Percentiles rank a stretch among this genome's conserved stretches.
Evolutionary conservation across 169 alveolate genomes (phyloP).

Genomic region (Condylostoma magnum): DNA sequence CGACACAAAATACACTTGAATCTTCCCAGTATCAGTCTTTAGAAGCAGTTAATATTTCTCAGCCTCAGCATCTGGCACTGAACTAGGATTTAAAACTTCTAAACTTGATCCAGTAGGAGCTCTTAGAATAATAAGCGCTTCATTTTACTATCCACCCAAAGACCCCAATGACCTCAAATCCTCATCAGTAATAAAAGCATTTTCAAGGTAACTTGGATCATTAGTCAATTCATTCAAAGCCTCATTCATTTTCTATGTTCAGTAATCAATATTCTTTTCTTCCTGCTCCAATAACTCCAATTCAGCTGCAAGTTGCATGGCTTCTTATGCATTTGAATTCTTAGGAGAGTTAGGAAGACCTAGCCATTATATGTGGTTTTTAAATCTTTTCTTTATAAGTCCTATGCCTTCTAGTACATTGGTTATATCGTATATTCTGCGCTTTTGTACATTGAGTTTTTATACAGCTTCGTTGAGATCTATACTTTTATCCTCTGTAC

Average conservation of each 20-base stretch:
- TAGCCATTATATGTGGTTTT: neutral
- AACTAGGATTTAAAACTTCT: no score
- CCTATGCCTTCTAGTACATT: conserved; percentile 83
- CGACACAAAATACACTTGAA: neutral
- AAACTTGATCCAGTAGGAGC: conserved; percentile 17
- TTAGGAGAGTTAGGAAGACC: neutral
- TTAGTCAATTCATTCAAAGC: conserved; percentile 29
- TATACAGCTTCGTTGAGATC: conserved; percentile 59
- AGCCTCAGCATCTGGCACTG: conserved; percentile 13
- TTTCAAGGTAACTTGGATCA: conserved; percentile 37
- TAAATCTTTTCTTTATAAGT: conserved; percentile 32
- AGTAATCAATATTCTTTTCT: neutral
- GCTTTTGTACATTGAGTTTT: conserved; percentile 63
- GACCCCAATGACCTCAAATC: conserved; percentile 26
- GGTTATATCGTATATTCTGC: conserved; percentile 85
- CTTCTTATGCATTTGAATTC: neutral
- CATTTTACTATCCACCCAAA: neutral
- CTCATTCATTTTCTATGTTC: neutral
- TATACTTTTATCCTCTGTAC: conserved; percentile 49
- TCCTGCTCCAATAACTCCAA: neutral
- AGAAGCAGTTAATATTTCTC: neutral
- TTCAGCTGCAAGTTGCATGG: neutral
- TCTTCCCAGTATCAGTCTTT: neutral
- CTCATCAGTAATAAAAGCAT: conserved; percentile 48
- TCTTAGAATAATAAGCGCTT: neutral